These are phyloP conservation scores for Verticillium klebahnii DNA, from an alignment of 2,329 filamentous ascomycete genomes.

Conservation along the genomic window DNA sequence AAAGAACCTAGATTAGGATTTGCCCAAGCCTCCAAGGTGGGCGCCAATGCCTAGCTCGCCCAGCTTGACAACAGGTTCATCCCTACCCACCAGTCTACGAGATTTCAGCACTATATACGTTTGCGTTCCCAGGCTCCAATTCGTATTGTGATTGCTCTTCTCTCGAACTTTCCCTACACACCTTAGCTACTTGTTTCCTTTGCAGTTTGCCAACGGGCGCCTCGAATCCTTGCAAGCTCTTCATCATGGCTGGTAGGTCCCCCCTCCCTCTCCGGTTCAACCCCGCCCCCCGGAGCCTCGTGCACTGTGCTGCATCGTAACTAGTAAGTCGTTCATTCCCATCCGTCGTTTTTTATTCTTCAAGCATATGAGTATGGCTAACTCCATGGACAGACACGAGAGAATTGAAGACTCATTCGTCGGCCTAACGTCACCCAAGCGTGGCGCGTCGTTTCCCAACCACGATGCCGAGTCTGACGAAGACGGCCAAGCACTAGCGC, in stretches of 20 bases:
- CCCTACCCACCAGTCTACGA: not conserved
- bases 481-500: constrained; percentile 5
- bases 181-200: no score
- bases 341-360: not conserved
- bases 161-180: no score
- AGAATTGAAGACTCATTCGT: constrained; percentile 7
- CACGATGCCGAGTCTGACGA: constrained; percentile 11
- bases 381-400: not conserved
- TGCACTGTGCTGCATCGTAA: constrained; percentile 1
- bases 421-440: constrained; percentile 12
- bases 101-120: not conserved
- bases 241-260: constrained; percentile 14
- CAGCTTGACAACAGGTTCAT: not conserved
- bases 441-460: constrained; percentile 6
- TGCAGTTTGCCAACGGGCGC: not conserved
- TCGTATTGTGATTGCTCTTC: no score
- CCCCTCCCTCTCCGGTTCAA: constrained; percentile 2
- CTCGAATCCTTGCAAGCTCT: not conserved
- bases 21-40: not conserved
- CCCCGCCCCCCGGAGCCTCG: not conserved
- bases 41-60: not conserved
- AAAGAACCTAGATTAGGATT: not conserved
- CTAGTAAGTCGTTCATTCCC: constrained; percentile 9
- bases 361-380: not conserved
- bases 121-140: not conserved